Evolutionary conservation across 495 filamentous ascomycete species (phyloP), one percentile per base, ranked within the genome.

Genomic region (Tetracladium setigerum): DNA sequence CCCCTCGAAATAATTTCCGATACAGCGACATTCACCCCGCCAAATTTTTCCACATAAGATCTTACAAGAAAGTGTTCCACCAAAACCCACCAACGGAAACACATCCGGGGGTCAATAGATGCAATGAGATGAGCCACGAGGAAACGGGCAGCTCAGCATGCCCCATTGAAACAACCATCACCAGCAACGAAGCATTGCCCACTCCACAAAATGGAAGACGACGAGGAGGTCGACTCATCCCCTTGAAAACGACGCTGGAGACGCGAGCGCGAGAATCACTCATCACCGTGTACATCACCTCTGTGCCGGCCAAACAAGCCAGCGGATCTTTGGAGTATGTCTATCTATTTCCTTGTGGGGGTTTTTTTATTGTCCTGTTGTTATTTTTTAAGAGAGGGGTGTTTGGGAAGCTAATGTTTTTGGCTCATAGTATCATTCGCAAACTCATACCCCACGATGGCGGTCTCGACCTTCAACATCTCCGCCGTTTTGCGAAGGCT

Each of bases 401-500:
- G n/a, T n/a, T n/a, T n/a, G n/a, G n/a, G 1, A 30, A 31, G 16
- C 3, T 13, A 22, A 4, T 33, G 7, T 15, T 40, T 38, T 35
- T 42, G 16, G 1, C 30, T n/a, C 32, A 30, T 50, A 79, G 76
- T 33, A 42, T 67, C 24, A 49, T 79, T 44, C 64, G 72, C 52
- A 52, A 54, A 17, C 53, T 73, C 41, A 67, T 81, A 38, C 77
- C 76, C 30, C 73, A 75, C 56, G 67, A 78, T 55, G 64, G 71
- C n/a, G 68, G 71, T 55, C 72, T 76, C 44, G 76, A 82, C 50
- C 68, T 89, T 30, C 74, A 77, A 58, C 92, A 98, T 62, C 76
- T 97, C 15, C 82, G 88, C 37, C 79, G 89, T 41, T 86, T 92
- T 48, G 82, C 81, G 37, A 91, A 87, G 60, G 76, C 70, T 22